Evolutionary conservation across 257 asterid genomes (phyloP).

Genomic region (Cruciata laevipes): DNA sequence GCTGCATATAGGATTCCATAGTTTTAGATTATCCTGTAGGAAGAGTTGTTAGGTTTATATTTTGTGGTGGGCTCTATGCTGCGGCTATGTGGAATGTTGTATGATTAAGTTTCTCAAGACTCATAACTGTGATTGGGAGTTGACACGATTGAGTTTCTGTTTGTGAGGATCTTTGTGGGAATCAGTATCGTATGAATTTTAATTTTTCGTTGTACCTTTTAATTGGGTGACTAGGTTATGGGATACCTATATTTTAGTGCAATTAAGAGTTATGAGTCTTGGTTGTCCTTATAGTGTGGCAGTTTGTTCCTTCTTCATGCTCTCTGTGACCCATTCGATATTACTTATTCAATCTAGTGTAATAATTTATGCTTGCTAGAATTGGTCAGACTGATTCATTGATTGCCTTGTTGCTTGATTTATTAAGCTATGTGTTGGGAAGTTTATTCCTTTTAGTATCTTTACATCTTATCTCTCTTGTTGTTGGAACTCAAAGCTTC

Average conservation of each 20-base stretch:
- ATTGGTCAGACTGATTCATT: not conserved
- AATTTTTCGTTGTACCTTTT: not conserved
- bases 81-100: no score
- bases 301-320: not conserved
- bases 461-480: not conserved
- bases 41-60: not conserved
- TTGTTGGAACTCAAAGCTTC: not conserved
- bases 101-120: no score
- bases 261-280: not conserved
- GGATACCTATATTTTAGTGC: not conserved
- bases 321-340: no score
- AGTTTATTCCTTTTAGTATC: not conserved
- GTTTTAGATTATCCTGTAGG: not conserved
- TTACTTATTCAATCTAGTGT: not conserved
- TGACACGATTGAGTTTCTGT: not conserved
- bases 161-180: not conserved
- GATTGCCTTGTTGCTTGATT: not conserved
- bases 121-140: not conserved
- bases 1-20: no score
- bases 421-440: not conserved
- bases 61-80: not conserved
- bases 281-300: no score
- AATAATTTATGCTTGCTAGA: not conserved
- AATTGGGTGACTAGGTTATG: not conserved
- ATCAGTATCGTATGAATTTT: not conserved